Base-by-base conservation (phyloP, 2,329 filamentous ascomycete species). In the Colletotrichum sp. region DNA sequence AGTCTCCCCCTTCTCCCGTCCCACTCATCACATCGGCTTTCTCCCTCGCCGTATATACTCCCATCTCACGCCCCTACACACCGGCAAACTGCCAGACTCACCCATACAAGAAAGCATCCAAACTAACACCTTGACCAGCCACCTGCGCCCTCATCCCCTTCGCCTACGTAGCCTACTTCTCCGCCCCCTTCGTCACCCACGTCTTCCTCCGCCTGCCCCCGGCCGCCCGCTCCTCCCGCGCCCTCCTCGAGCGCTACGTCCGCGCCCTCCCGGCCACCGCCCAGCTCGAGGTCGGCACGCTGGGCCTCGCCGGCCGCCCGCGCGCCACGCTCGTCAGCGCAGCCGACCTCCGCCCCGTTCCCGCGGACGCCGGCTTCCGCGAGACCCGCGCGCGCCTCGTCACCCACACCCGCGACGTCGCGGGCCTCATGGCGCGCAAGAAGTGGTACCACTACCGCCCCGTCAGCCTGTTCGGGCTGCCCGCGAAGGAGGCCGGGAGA, bases 181-280 rank as follows among this genome's bases (percentile, higher is more conserved):
- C 93, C 3, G 88, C 91, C 1, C 94, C 95, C 5, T 94, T 94
- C 80, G 94, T 96, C 9, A 92, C 92, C 55, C 92, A 93, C 80
- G 88, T 97, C 75, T 92, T 94, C 83, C 85, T 97, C 66, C 90
- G 90, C 26, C 87, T 96, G 3, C 95, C 95, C 0, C 82, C 87
- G 1, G 90, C 90, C 78, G 94, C 93, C 18, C 91, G 94, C 60
- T 84, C 87, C 52, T 94, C 93, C 1, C 90, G 89, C 38, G 85
- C 89, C 32, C 84, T 88, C 66, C 85, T 94, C 26, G 84, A 88
- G 74, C 87, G 88, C 71, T 93, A 90, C 81, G 84, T 90, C 36
- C 83, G 81, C 63, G 81, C 82, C 32, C 83, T 90, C 3, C 88
- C 91, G 3, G 84, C 88, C 5, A 80, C 85, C 13, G 84, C 86